Percentiles rank a stretch among this genome's conserved stretches.
These are phyloP conservation scores for Acanthochlamys bracteata DNA, from an alignment of 106 monocot genomes.

Conservation along the genomic window DNA sequence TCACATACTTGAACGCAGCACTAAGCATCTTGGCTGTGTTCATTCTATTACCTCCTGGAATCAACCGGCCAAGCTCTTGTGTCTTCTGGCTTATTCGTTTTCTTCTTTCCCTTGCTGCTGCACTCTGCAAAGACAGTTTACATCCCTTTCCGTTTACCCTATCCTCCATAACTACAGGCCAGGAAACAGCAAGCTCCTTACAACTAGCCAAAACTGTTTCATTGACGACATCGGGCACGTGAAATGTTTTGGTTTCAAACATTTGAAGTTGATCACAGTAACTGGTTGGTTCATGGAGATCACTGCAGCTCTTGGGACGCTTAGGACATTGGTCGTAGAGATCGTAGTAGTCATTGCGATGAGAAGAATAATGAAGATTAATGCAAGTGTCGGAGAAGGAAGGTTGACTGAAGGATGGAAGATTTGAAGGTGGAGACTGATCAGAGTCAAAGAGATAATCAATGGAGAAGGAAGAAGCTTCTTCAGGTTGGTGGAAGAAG, in stretches of 20 bases:
- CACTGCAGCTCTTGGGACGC: conserved; percentile 19
- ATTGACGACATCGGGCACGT: not conserved
- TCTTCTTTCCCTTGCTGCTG: conserved; percentile 51
- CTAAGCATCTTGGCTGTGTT: conserved; percentile 79
- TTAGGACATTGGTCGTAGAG: conserved; percentile 13
- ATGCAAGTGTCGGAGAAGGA: conserved; percentile 10
- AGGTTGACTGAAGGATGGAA: not conserved
- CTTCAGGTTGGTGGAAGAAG: conserved; percentile 20
- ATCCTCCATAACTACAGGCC: not conserved
- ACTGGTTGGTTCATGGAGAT: not conserved
- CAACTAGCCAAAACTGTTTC: not conserved
- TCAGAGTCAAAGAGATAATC: conserved; percentile 14
- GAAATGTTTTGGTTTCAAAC: conserved; percentile 6
- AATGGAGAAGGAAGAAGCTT: conserved; percentile 9
- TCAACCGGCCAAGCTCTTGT: conserved; percentile 43
- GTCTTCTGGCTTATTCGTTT: conserved; percentile 77
- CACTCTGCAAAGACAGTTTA: conserved; percentile 38
- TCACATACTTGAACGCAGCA: conserved; percentile 43
- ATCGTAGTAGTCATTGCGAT: not conserved
- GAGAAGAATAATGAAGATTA: not conserved
- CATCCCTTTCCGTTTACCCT: not conserved
- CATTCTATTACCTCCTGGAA: conserved; percentile 64
- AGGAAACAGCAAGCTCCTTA: not conserved
- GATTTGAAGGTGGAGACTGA: not conserved
- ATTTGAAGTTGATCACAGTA: not conserved